Evolutionary conservation across 164 flowering plant species (phyloP).

Genomic region (Stephania cephalantha): DNA sequence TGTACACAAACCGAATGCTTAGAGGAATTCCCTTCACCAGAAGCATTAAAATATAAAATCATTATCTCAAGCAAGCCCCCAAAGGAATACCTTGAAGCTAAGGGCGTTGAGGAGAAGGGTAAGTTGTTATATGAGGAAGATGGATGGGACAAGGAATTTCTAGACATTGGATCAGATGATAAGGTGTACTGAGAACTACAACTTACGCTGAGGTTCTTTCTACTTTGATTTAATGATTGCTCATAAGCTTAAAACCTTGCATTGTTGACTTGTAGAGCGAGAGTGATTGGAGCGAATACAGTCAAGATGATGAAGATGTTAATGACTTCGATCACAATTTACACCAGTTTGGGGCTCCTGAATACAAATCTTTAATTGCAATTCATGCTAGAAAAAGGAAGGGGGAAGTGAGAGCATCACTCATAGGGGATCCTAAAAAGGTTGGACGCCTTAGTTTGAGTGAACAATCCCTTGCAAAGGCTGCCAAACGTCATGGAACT

Average conservation of each 20-base stretch:
- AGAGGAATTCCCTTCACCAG: conserved; percentile 38
- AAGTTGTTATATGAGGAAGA: conserved; percentile 27
- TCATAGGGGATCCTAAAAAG: conserved; percentile 20
- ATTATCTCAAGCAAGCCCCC: conserved; percentile 44
- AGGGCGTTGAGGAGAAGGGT: conserved; percentile 22
- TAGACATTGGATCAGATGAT: conserved; percentile 17
- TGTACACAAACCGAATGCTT: conserved; percentile 24
- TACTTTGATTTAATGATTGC: neutral
- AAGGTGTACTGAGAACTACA: conserved; percentile 25
- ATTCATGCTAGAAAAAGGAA: conserved; percentile 34
- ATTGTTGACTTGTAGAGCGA: conserved; percentile 16
- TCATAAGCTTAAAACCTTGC: neutral
- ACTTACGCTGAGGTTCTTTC: neutral
- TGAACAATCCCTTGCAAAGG: conserved; percentile 37
- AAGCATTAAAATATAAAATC: conserved; percentile 24
- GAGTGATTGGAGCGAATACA: conserved; percentile 13
- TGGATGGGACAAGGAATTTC: conserved; percentile 39
- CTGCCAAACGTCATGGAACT: conserved; percentile 22
- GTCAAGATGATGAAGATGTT: conserved; percentile 26
- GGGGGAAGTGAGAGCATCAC: conserved; percentile 24
- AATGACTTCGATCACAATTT: conserved; percentile 20
- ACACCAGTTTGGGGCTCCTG: conserved; percentile 22
- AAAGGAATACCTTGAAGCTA: conserved; percentile 31
- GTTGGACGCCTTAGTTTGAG: conserved; percentile 35
- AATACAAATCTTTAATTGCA: conserved; percentile 35